These are phyloP conservation scores for Coniochaeta sp. DNA, from an alignment of 2,329 filamentous ascomycete genomes.

Conservation along the genomic window DNA sequence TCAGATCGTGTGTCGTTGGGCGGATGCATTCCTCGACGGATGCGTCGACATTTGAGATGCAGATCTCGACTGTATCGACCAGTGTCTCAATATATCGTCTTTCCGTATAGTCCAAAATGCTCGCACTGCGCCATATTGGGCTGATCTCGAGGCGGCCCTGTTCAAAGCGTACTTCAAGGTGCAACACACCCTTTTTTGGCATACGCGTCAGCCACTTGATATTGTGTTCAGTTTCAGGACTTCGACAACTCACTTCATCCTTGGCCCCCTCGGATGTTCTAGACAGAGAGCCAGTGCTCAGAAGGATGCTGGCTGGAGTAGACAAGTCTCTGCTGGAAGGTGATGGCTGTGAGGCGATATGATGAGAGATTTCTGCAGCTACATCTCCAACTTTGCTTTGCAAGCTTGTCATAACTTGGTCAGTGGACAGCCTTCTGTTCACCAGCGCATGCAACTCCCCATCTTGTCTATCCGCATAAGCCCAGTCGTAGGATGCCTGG, in stretches of 20 bases:
- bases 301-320: conserved; percentile 4
- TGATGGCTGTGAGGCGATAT: conserved; percentile 9
- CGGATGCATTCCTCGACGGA: conserved; percentile 23
- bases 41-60: conserved; percentile 18
- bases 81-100: conserved; percentile 32
- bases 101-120: conserved; percentile 33
- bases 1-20: conserved; percentile 28
- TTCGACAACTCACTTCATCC: conserved; percentile 15
- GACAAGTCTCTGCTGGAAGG: background rate
- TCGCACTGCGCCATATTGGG: conserved; percentile 31
- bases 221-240: background rate
- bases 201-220: background rate
- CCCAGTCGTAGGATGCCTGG: conserved; percentile 29
- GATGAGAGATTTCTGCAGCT: conserved; percentile 16
- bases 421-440: conserved; percentile 14
- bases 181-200: conserved; percentile 18
- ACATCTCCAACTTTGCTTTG: conserved; percentile 20
- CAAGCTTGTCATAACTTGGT: conserved; percentile 23
- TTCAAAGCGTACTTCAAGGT: conserved; percentile 22
- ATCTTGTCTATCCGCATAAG: conserved; percentile 15
- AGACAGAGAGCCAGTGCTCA: conserved; percentile 12
- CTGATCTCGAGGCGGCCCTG: conserved; percentile 22
- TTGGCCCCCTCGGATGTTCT: conserved; percentile 6
- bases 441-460: conserved; percentile 8
- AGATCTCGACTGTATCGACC: conserved; percentile 28